These are phyloP conservation scores for Cenchrus fungigraminus DNA, from an alignment of 176 grass and related monocot species.

Conservation along the genomic window DNA sequence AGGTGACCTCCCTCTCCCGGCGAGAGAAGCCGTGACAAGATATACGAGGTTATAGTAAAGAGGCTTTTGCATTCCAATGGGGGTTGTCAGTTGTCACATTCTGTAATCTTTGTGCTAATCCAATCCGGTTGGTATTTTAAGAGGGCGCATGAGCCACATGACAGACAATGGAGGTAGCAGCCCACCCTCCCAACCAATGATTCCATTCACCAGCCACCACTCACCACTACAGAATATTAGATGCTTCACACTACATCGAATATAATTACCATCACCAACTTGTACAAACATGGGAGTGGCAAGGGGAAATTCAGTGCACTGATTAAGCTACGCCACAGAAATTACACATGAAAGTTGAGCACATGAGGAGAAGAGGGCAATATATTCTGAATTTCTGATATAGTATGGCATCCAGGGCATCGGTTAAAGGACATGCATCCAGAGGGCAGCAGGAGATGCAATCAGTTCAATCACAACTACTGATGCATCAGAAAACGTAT, in stretches of 20 bases:
- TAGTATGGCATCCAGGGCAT: background rate
- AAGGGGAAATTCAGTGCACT: background rate
- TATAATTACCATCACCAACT: background rate
- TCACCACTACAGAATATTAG: background rate
- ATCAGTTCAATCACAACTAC: background rate
- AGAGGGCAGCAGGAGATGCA: background rate
- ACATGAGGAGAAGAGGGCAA: background rate
- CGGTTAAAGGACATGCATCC: background rate
- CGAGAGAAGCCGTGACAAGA: background rate
- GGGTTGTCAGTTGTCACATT: background rate
- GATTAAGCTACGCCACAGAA: background rate
- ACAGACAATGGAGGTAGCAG: background rate
- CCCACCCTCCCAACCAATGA: background rate
- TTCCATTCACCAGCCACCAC: background rate
- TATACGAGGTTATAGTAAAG: background rate
- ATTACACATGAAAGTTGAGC: background rate
- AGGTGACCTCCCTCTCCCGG: background rate
- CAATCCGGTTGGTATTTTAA: background rate
- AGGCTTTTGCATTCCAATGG: constrained; percentile 18
- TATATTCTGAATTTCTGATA: background rate
- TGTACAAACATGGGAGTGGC: background rate
- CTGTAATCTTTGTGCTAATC: background rate
- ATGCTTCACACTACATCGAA: background rate
- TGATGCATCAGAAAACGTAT: background rate
- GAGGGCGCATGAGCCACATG: background rate